These are phyloP conservation scores for Moricandia arvensis DNA, from an alignment of 345 rosid genomes.

Conservation along the genomic window DNA sequence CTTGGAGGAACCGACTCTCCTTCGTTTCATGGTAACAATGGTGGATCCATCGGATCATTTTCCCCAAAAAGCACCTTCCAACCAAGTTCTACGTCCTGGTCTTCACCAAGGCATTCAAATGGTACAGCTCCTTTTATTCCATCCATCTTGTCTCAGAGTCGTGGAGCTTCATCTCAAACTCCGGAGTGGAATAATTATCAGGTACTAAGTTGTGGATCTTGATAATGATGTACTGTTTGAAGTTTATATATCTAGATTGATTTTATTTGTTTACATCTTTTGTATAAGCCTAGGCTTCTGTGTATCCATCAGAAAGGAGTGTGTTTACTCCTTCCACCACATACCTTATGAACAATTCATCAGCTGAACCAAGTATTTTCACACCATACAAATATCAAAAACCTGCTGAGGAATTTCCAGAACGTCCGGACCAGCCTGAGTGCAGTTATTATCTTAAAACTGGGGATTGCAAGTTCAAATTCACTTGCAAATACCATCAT, in stretches of 20 bases:
- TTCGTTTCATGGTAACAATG: constrained; percentile 51
- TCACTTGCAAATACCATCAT: constrained; percentile 87
- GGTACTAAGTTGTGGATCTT: constrained; percentile 43
- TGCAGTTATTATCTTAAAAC: constrained; percentile 75
- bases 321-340: constrained; percentile 48
- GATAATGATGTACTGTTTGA: background rate
- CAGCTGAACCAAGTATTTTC: constrained; percentile 46
- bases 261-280: background rate
- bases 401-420: constrained; percentile 74
- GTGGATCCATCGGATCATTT: constrained; percentile 47
- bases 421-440: constrained; percentile 91
- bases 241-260: background rate
- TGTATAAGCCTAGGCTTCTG: constrained; percentile 45
- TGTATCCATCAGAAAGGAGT: constrained; percentile 54
- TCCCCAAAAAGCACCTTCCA: constrained; percentile 33
- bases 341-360: constrained; percentile 42
- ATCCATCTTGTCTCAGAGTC: constrained; percentile 56
- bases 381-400: constrained; percentile 49
- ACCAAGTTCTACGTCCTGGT: constrained; percentile 60
- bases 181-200: constrained; percentile 87
- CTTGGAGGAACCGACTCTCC: constrained; percentile 51
- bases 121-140: constrained; percentile 62
- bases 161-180: constrained; percentile 54
- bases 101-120: constrained; percentile 55
- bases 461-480: constrained; percentile 87